phyloP scores from a whole-genome alignment of 495 filamentous ascomycete species.

The Cudoniella acicularis region DNA sequence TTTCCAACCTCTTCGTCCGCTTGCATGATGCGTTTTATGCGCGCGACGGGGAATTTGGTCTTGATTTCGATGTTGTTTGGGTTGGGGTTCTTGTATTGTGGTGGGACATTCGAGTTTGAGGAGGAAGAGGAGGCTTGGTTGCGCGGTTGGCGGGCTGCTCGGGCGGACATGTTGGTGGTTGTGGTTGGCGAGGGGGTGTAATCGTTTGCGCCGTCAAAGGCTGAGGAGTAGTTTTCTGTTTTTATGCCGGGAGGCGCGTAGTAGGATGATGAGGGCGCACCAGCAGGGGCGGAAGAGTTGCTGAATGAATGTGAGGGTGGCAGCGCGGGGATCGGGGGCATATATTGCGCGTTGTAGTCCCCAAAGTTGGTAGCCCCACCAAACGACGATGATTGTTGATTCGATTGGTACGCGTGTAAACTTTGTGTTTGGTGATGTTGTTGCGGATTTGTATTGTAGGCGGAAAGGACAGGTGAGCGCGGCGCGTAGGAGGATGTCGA shows the following conservation, averaged over 20 bases:
- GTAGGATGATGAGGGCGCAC: constrained; percentile 13
- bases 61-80: constrained; percentile 65
- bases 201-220: background rate
- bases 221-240: constrained; percentile 14
- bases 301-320: constrained; percentile 23
- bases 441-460: constrained; percentile 9
- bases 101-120: background rate
- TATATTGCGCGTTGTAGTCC: constrained; percentile 16
- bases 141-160: background rate
- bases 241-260: constrained; percentile 10
- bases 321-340: constrained; percentile 24
- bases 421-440: background rate
- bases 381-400: background rate
- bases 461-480: constrained; percentile 19
- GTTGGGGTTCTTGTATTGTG: constrained; percentile 24
- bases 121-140: background rate
- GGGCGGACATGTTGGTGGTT: constrained; percentile 6
- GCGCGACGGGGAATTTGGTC: constrained; percentile 95
- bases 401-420: constrained; percentile 4
- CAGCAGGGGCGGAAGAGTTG: constrained; percentile 17
- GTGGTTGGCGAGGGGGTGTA: constrained; percentile 12
- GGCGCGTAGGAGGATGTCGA: constrained; percentile 19
- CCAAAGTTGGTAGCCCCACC: background rate
- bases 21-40: constrained; percentile 99
- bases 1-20: constrained; percentile 99